Evolutionary conservation across 345 rosid genomes (phyloP).

Genomic region (Reutealis trisperma): DNA sequence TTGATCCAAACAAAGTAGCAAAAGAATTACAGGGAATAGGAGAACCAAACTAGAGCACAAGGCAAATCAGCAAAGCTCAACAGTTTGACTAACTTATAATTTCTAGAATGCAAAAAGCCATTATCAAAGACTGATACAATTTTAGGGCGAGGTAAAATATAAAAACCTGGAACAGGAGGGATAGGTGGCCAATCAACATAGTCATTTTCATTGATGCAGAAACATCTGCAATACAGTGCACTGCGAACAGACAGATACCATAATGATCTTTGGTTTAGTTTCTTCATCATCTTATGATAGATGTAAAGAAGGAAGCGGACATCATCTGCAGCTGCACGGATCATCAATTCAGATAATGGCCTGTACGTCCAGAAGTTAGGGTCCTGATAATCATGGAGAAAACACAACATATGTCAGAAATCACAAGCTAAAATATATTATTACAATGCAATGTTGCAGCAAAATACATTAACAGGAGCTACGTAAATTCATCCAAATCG

Average conservation of each 20-base stretch:
- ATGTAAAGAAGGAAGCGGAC: conserved; percentile 85
- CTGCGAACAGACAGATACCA: conserved; percentile 89
- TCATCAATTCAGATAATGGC: conserved; percentile 83
- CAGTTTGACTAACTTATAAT: too few species aligned
- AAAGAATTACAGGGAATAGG: too few species aligned
- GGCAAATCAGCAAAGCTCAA: too few species aligned
- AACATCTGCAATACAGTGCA: conserved; percentile 78
- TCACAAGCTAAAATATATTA: background rate
- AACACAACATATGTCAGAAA: conserved; percentile 12
- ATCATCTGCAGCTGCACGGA: conserved; percentile 96
- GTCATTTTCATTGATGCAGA: conserved; percentile 71
- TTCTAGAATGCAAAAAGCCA: too few species aligned
- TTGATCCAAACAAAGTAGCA: background rate
- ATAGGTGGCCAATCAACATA: conserved; percentile 76
- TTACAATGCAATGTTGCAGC: background rate
- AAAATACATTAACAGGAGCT: background rate
- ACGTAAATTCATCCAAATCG: background rate
- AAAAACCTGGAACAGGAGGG: conserved; percentile 74
- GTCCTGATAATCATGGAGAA: conserved; percentile 52
- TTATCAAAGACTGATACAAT: background rate
- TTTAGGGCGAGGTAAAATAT: background rate
- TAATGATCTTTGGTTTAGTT: conserved; percentile 61
- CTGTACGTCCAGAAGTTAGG: conserved; percentile 84
- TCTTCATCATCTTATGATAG: conserved; percentile 78
- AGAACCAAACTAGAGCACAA: too few species aligned